Conservation (phyloP, 2,329 filamentous ascomycete genomes). For the Sporothrix brasiliensis region DNA sequence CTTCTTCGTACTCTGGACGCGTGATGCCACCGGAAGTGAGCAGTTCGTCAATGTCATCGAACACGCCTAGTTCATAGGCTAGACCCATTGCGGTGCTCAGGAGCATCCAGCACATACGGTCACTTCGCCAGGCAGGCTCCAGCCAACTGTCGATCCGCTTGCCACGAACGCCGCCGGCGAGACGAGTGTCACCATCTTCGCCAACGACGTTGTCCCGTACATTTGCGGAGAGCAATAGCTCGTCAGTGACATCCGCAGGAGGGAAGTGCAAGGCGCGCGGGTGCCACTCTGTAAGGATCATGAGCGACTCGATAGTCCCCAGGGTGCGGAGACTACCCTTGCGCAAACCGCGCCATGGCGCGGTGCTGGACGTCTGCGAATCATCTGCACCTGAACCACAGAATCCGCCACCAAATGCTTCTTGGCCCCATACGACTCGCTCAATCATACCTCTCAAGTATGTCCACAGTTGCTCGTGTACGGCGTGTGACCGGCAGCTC, state of each 20-base stretch:
- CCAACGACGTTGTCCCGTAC: constrained; percentile 50
- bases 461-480: constrained; percentile 94
- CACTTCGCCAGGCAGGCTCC: constrained; percentile 91
- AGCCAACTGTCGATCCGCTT: constrained; percentile 93
- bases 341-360: constrained; percentile 68
- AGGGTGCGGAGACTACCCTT: constrained; percentile 84
- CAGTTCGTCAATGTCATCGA: constrained; percentile 81
- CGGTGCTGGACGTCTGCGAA: constrained; percentile 66
- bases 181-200: constrained; percentile 49
- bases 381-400: constrained; percentile 70
- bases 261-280: constrained; percentile 93
- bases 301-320: constrained; percentile 89
- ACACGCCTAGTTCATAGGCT: constrained; percentile 92
- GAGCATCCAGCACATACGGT: constrained; percentile 98
- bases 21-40: constrained; percentile 62
- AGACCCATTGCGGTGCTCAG: constrained; percentile 87
- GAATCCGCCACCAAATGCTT: constrained; percentile 89
- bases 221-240: constrained; percentile 66
- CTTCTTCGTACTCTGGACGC: constrained; percentile 70
- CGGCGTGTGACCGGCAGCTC: constrained; percentile 80
- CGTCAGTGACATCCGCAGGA: constrained; percentile 72
- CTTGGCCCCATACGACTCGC: constrained; percentile 91
- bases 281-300: constrained; percentile 97
- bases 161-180: constrained; percentile 77
- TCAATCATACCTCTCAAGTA: constrained; percentile 95